A percentile compares a stretch with the other conserved stretches of the same genome.
phyloP scores from a whole-genome alignment of 2,329 filamentous ascomycete species.

The Ophiostoma piceae region DNA sequence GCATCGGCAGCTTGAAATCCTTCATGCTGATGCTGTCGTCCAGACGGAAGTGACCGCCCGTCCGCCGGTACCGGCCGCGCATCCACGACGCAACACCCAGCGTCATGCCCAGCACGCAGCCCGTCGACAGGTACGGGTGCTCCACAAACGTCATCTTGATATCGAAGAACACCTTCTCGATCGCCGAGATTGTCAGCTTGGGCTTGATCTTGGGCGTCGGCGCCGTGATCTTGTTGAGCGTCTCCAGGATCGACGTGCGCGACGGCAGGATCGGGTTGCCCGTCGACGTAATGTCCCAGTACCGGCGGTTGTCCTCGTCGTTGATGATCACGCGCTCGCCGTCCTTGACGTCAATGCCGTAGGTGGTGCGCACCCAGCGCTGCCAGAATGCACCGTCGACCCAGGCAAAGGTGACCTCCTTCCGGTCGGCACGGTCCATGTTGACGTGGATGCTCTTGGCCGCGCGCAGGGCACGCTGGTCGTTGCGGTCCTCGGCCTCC shows the following conservation, averaged over 20 bases:
- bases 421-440: conserved; percentile 80
- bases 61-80: conserved; percentile 50
- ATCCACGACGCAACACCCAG: conserved; percentile 50
- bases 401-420: conserved; percentile 93
- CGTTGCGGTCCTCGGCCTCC: conserved; percentile 88
- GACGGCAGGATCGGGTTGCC: conserved; percentile 86
- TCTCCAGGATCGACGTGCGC: conserved; percentile 86
- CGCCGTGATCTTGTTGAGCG: conserved; percentile 64
- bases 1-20: conserved; percentile 59
- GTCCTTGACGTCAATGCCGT: conserved; percentile 80
- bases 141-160: conserved; percentile 54
- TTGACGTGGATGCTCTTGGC: conserved; percentile 90
- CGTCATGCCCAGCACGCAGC: conserved; percentile 52
- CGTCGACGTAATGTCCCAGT: conserved; percentile 88
- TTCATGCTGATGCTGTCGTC: conserved; percentile 41
- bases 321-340: conserved; percentile 94
- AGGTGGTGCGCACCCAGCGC: conserved; percentile 91
- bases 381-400: conserved; percentile 97
- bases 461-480: conserved; percentile 76
- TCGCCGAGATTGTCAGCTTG: conserved; percentile 68
- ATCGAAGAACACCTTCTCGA: conserved; percentile 68
- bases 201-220: conserved; percentile 65
- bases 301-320: conserved; percentile 88
- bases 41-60: conserved; percentile 54
- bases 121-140: conserved; percentile 55